Evolutionary conservation across 1,284 basidiomycete genomes (phyloP), one percentile per base, ranked within the genome.

Genomic region (Entoloma clypeatum): DNA sequence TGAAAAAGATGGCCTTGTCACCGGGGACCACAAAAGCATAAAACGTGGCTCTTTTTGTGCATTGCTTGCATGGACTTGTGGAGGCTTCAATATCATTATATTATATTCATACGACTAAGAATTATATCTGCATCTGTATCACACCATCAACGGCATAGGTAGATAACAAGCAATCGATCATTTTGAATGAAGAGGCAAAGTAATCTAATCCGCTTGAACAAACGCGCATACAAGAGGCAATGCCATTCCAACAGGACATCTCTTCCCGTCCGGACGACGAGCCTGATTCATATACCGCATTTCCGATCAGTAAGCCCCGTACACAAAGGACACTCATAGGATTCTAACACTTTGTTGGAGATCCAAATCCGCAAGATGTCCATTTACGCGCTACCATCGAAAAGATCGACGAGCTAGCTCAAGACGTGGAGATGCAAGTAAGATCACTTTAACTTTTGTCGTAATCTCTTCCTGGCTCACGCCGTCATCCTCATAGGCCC

Each of bases 351-450:
- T 25, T 16, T 19, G 37, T 36, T 16, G 26, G 41, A 56, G 52
- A 52, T 47, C 40, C 52, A 31, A 48, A 57, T 30, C 42, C 38
- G 3, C 36, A 49, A 14, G 48, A 59, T 41, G 43, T 52, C 16
- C 57, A 64, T 45, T 50, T 67, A 16, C 56, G 65, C 49, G 53
- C 64, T 22, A 76, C 75, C 8, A 63, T 81, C 17, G 60, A 64
- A 51, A 65, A 64, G 29, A 71, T 81, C 45, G 71, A 76, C 37
- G 59, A 73, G 50, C 65, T 77, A 23, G 71, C 73, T 21, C 61
- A 69, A 52, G 81, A 84, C 66, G 72, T 83, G n/a, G 81, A 84
- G 47, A 84, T 83, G 81, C 68, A 71, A 65, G 80, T 75, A 45
- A 51, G 62, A 47, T 35, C 39, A 33, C 26, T 37, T 31, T 14